Evolutionary conservation across 176 grass and related monocot genomes (phyloP), one percentile per base, ranked within the genome.

Genomic region (Zea mays): DNA sequence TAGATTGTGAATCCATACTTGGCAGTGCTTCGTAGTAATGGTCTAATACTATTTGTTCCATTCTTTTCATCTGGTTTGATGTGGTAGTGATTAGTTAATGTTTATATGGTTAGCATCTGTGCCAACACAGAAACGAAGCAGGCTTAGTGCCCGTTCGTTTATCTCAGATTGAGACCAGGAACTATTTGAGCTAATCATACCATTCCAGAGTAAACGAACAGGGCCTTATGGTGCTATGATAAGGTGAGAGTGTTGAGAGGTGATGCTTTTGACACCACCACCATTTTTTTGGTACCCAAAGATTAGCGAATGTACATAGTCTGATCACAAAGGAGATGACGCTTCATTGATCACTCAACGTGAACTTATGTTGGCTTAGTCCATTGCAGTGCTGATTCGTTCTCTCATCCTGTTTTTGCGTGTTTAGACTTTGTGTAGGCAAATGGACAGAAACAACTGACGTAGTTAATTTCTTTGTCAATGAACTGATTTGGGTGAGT

Each of bases 1-100:
- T 88, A 90, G 88, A 61, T 82, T 90, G 70, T 85, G 76, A 88
- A 84, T 90, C 63, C 70, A 59, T 90, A 43, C 20, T 44, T 80
- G 52, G 70, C 85, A 67, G 38, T 86, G 78, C 52, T 82, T 79
- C 8, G 1, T 69, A 40, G 68, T 74, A 20, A 47, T 69, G 41
- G 8, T 72, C 71, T 85, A 81, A 76, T 75, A 81, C 75, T 83
- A 54, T 83, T 51, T 75, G 65, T 73, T 86, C 43, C 62, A 75
- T 89, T 77, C 49, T 65, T 75, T 16, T 14, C 10, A 34, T 50
- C 66, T 82, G 45, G 63, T 49, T 73, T 85, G 17, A 19, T 14
- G 33, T 77, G 81, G 72, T 50, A 5, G 4, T 56, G 56, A 36
- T 75, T 80, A 13, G 1, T 57, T 55, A 45, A 0, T 79, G 40